A percentile compares a stretch with the other conserved stretches of the same genome.
These are phyloP conservation scores for Rhynchosporium agropyri DNA, from an alignment of 2,329 filamentous ascomycete species.

Conservation along the genomic window DNA sequence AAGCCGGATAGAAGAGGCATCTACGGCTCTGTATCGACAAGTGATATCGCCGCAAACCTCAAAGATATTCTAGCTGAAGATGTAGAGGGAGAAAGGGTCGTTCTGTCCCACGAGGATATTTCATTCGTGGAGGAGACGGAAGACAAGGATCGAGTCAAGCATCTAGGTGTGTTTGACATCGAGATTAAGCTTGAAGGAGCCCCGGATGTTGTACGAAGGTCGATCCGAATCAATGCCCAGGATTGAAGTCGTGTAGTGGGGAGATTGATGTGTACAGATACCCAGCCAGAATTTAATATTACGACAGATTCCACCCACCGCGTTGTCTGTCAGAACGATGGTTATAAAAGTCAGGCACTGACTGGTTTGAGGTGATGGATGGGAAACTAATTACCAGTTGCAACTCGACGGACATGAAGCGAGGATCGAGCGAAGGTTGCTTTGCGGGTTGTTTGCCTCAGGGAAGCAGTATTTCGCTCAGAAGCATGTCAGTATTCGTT, in stretches of 20 bases:
- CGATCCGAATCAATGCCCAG: conserved; percentile 47
- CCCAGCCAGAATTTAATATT: conserved; percentile 27
- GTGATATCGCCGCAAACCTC: conserved; percentile 53
- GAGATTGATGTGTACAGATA: conserved; percentile 28
- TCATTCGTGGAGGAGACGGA: conserved; percentile 48
- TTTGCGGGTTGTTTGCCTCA: background rate
- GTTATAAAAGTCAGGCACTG: background rate
- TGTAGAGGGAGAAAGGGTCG: conserved; percentile 53
- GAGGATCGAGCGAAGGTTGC: background rate
- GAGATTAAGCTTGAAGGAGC: conserved; percentile 54
- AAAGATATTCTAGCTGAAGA: conserved; percentile 52
- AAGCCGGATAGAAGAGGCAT: conserved; percentile 42
- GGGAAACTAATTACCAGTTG: background rate
- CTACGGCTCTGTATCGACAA: conserved; percentile 56
- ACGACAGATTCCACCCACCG: conserved; percentile 20
- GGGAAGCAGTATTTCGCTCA: no score
- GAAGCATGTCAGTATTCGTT: no score
- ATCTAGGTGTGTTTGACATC: conserved; percentile 54
- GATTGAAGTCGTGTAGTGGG: conserved; percentile 31
- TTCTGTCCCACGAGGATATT: conserved; percentile 53
- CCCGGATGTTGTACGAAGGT: conserved; percentile 46
- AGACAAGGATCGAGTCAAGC: conserved; percentile 51
- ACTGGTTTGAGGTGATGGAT: background rate
- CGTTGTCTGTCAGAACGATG: background rate
- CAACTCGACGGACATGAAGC: background rate